Base-by-base conservation (phyloP, 2,329 filamentous ascomycete species). In the Curvularia verruculosa region DNA sequence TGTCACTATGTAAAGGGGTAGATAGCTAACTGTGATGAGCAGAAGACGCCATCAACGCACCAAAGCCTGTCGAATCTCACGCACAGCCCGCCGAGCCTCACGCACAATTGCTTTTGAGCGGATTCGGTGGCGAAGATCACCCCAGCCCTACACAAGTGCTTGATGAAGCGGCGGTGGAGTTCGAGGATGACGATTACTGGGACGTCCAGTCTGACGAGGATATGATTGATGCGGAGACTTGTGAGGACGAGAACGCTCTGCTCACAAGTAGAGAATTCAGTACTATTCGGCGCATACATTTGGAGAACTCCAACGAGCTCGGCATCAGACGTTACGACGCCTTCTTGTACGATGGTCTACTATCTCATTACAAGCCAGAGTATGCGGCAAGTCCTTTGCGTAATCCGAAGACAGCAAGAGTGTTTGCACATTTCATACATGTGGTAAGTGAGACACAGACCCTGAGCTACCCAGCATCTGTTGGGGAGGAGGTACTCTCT, bases 381-480 rank as follows among this genome's bases (percentile, higher is more conserved):
- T 72, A 78, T 62, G 77, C 77, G 49, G 81, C 81, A 9, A 83
- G 79, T 37, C 93, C 95, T 29, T 79, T 97, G 26, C 90, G 88
- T 65, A 92, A 97, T 63, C 84, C 87, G 2, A 88, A 89, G 61
- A 94, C 91, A 10, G 89, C 91, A 13, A 85, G 88, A 28, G 87
- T 96, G 6, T 98, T 98, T 74, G 89, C 89, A 74, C 92, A 98
- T 76, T 98, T 97, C 74, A 87, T 98, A 45, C 89, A 92, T 65
- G 89, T 95, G 6, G 67, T 69, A 61, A 60, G 67, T 66, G n/a
- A 19, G 19, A 29, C 23, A 18, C n/a, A 37, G 15, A 4, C 24
- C 12, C 12, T 13, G 12, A 3, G 29, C 19, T 34, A 23, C 12
- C 6, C 5, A n/a, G 12, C 36, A 5, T 23, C 8, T 21, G 5